A percentile compares a stretch with the other conserved stretches of the same genome.
Evolutionary conservation across 2,329 filamentous ascomycete genomes (phyloP).

Genomic region (Canariomyces notabilis): DNA sequence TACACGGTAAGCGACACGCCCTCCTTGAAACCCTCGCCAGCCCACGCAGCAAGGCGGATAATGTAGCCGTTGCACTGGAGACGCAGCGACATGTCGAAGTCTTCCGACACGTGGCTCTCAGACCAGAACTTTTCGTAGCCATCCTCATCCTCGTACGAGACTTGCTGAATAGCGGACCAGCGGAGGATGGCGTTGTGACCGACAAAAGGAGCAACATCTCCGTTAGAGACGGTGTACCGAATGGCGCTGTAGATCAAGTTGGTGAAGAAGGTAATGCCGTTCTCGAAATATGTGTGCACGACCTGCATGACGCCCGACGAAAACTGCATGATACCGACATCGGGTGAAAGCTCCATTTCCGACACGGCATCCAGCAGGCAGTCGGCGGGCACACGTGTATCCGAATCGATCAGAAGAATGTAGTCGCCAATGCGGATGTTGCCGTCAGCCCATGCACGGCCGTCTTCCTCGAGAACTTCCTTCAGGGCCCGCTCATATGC

Average conservation of each 20-base stretch:
- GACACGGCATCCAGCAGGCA: slow-evolving; percentile 74
- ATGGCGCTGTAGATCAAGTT: slow-evolving; percentile 74
- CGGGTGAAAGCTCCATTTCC: slow-evolving; percentile 74
- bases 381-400: slow-evolving; percentile 71
- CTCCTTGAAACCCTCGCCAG: slow-evolving; percentile 73
- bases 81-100: slow-evolving; percentile 77
- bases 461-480: slow-evolving; percentile 61
- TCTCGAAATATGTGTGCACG: slow-evolving; percentile 67
- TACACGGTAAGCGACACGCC: slow-evolving; percentile 81
- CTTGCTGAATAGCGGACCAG: slow-evolving; percentile 70
- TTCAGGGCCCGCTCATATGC: slow-evolving; percentile 63
- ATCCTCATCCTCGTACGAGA: slow-evolving; percentile 64
- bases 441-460: slow-evolving; percentile 74
- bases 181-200: slow-evolving; percentile 75
- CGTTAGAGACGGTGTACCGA: slow-evolving; percentile 70
- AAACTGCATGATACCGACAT: slow-evolving; percentile 75
- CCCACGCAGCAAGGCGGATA: slow-evolving; percentile 68
- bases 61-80: slow-evolving; percentile 68
- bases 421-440: slow-evolving; percentile 84
- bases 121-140: slow-evolving; percentile 79
- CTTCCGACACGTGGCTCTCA: slow-evolving; percentile 72
- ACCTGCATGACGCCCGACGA: slow-evolving; percentile 76
- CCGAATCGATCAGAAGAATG: slow-evolving; percentile 72
- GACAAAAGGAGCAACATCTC: slow-evolving; percentile 73
- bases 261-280: slow-evolving; percentile 66